phyloP scores from a whole-genome alignment of 495 filamentous ascomycete species.

The Evernia prunastri region DNA sequence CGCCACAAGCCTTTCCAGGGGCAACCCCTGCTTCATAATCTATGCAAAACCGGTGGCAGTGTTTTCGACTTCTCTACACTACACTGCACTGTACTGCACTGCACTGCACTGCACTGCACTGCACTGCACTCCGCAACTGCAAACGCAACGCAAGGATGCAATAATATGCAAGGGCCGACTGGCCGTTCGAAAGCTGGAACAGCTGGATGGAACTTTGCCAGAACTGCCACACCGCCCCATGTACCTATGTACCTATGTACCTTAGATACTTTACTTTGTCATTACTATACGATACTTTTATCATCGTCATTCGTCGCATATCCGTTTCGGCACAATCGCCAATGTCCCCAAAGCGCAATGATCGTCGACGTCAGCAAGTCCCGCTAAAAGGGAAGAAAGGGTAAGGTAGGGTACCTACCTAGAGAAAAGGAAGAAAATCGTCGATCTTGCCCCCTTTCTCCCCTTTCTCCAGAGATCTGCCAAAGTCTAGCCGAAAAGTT shows the following conservation, averaged over 20 bases:
- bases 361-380: constrained; percentile 9
- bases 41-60: no score
- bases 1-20: constrained; percentile 12
- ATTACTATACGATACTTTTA: no score
- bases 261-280: no score
- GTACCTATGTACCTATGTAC: no score
- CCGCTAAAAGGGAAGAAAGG: no score
- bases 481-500: constrained; percentile 9
- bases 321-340: constrained; percentile 4
- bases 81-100: no score
- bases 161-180: neutral
- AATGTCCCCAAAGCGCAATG: constrained; percentile 4
- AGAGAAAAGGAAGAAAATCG: neutral
- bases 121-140: neutral
- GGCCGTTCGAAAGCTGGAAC: neutral
- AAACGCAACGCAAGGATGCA: neutral
- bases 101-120: no score
- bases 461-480: constrained; percentile 5
- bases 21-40: neutral
- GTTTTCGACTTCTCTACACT: no score
- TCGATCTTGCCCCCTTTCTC: constrained; percentile 5
- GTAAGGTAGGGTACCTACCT: no score
- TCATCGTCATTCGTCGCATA: constrained; percentile 8
- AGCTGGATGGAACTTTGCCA: no score
- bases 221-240: neutral